These are phyloP conservation scores for Poronia punctata DNA, from an alignment of 495 filamentous ascomycete genomes.

Conservation along the genomic window DNA sequence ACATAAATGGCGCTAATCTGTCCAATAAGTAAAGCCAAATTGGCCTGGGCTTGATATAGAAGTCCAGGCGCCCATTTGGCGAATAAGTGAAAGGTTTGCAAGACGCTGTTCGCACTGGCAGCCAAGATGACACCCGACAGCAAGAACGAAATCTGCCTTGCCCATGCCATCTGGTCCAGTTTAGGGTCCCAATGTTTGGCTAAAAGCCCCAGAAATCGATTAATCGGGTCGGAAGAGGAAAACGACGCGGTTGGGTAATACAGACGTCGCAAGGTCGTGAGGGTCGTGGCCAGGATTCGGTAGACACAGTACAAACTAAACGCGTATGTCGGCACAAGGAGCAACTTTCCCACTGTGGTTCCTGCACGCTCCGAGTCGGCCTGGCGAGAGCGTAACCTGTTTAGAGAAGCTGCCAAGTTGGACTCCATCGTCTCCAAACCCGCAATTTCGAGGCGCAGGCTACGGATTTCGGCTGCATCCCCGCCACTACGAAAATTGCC, in stretches of 20 bases:
- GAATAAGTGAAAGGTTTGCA: constrained; percentile 71
- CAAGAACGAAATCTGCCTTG: constrained; percentile 68
- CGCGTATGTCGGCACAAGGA: constrained; percentile 51
- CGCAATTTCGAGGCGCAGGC: constrained; percentile 66
- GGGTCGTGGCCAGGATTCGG: constrained; percentile 59
- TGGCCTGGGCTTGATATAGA: constrained; percentile 55
- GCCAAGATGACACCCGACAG: constrained; percentile 71
- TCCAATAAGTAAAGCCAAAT: constrained; percentile 62
- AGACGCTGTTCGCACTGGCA: constrained; percentile 64
- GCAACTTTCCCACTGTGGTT: constrained; percentile 52
- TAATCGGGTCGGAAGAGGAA: constrained; percentile 68
- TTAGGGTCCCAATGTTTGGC: constrained; percentile 66
- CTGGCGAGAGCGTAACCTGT: constrained; percentile 49
- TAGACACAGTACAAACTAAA: constrained; percentile 75
- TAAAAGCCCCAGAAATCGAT: constrained; percentile 64
- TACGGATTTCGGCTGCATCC: constrained; percentile 55
- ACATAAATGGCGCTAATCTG: constrained; percentile 78
- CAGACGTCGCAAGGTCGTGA: constrained; percentile 53
- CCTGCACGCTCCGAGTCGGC: constrained; percentile 54
- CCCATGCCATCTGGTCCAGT: constrained; percentile 64
- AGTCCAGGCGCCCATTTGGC: constrained; percentile 60
- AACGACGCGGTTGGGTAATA: constrained; percentile 47
- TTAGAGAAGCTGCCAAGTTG: constrained; percentile 54
- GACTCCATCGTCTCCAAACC: constrained; percentile 70
- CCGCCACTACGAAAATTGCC: constrained; percentile 55